Base-by-base conservation (phyloP, 2,329 filamentous ascomycete genomes). In the Xylariaceae sp. region DNA sequence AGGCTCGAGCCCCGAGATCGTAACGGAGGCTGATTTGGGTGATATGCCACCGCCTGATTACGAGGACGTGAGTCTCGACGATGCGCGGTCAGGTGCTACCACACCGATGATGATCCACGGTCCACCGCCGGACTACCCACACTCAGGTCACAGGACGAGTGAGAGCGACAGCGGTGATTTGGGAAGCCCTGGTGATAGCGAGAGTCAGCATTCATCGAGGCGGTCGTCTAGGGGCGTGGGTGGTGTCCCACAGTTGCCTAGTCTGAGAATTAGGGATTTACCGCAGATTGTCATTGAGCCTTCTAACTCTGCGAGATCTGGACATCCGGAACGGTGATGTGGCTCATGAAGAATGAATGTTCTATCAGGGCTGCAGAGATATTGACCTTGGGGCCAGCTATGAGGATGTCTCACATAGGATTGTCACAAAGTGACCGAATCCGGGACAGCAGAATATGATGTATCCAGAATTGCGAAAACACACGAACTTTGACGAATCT, bases 201-300 rank as follows among this genome's bases (percentile, higher is more conserved):
- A 50, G 22, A 57, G 55, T n/a, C 49, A 57, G 45, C 45, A 54
- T 40, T 69, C 52, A 57, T 62, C 55, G n/a, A 51, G 54, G 14
- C 51, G 62, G 14, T 50, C 56, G 13, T 64, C 67, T 12, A 70
- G 71, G 38, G 71, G 71, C 5, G 68, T 72, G 5, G 71, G 71
- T 16, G 71, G 69, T 1, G 61, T 68, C 6, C 77, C 78, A 0
- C 78, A 76, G 56, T 67, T 84, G 44, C 80, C 81, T 2, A 82
- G 76, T 58, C 60, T 84, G 58, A 72, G 74, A 44, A 69, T 84
- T 31, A 61, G 66, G 16, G 64, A 64, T 28, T 66, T 85, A 22
- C 82, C 82, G 3, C 75, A 78, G 57, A 86, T 86, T 61, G 75
- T 83, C 22, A 77, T 84, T 44, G 78, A 84, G 60, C 78, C 78